Evolutionary conservation across 129 eudicot species (phyloP).

Genomic region (Dittrichia graveolens): DNA sequence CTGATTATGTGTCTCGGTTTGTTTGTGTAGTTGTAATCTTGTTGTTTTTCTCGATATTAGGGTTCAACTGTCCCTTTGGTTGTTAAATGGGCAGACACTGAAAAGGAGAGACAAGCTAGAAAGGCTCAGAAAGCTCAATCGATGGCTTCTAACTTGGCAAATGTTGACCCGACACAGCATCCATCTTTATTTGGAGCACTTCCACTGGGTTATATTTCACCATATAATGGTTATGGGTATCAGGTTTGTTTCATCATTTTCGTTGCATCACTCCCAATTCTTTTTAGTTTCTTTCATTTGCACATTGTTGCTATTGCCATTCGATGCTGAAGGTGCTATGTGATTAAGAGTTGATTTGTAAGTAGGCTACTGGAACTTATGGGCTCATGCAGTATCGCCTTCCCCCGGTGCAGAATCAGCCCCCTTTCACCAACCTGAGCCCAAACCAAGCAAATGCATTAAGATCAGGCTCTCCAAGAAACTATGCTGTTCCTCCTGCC

Average conservation of each 20-base stretch:
- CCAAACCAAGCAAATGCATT: conserved; percentile 71
- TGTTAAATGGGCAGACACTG: conserved; percentile 99
- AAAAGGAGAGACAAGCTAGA: conserved; percentile 94
- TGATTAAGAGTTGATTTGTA: conserved; percentile 39
- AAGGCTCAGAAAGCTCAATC: conserved; percentile 92
- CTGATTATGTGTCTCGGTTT: background rate
- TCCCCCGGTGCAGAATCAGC: conserved; percentile 77
- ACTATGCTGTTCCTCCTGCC: conserved; percentile 51
- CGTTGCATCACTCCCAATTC: conserved; percentile 5
- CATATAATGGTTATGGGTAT: conserved; percentile 93
- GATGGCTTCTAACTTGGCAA: conserved; percentile 52
- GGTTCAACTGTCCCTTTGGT: conserved; percentile 96
- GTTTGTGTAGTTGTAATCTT: background rate
- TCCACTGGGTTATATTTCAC: conserved; percentile 85
- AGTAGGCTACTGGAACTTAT: conserved; percentile 87
- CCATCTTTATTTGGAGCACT: conserved; percentile 87
- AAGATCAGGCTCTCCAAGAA: conserved; percentile 72
- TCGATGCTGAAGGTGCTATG: conserved; percentile 24
- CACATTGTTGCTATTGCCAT: conserved; percentile 21
- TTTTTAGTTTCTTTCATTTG: background rate
- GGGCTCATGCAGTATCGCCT: conserved; percentile 86
- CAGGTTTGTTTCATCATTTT: conserved; percentile 60
- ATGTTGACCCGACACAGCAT: conserved; percentile 63
- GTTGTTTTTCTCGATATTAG: conserved; percentile 36
- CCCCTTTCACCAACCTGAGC: conserved; percentile 53